phyloP scores from a whole-genome alignment of 2,329 filamentous ascomycete genomes.

The Pseudopithomyces maydicus region DNA sequence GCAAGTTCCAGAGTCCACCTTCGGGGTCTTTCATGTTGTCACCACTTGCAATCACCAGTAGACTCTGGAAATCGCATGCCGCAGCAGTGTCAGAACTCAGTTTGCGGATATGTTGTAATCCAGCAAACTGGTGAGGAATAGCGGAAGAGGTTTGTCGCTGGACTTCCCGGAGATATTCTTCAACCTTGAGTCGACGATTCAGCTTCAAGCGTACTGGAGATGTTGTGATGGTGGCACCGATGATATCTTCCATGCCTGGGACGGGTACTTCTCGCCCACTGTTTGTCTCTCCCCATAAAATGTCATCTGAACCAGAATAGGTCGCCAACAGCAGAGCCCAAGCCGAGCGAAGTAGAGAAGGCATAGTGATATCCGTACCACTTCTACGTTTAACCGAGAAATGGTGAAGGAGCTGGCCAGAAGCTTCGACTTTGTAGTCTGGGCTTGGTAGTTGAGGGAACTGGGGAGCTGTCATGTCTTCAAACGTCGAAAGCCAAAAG shows the following conservation, averaged over 20 bases:
- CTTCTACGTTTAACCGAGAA: constrained; percentile 22
- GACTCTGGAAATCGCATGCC: constrained; percentile 55
- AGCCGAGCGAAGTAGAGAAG: constrained; percentile 49
- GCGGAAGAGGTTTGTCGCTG: constrained; percentile 34
- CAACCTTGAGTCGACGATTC: constrained; percentile 31
- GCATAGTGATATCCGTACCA: constrained; percentile 37
- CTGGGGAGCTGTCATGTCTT: constrained; percentile 32
- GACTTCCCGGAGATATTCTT: constrained; percentile 34
- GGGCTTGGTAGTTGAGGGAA: constrained; percentile 39
- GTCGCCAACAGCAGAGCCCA: constrained; percentile 54
- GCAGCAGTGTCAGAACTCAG: constrained; percentile 45
- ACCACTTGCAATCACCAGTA: constrained; percentile 49
- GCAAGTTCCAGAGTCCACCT: constrained; percentile 36
- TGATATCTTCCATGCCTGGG: constrained; percentile 44
- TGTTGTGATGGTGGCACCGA: constrained; percentile 48
- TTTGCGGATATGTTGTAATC: constrained; percentile 53
- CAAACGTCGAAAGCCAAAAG: constrained; percentile 36
- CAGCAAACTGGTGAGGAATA: constrained; percentile 44
- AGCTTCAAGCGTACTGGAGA: constrained; percentile 50
- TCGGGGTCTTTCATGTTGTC: constrained; percentile 36
- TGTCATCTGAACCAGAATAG: constrained; percentile 54
- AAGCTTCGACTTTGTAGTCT: constrained; percentile 37
- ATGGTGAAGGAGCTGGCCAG: constrained; percentile 27
- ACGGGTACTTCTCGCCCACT: constrained; percentile 44
- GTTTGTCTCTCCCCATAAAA: constrained; percentile 53